Evolutionary conservation across 129 eudicot genomes (phyloP).

Genomic region (Escallonia herrerae): DNA sequence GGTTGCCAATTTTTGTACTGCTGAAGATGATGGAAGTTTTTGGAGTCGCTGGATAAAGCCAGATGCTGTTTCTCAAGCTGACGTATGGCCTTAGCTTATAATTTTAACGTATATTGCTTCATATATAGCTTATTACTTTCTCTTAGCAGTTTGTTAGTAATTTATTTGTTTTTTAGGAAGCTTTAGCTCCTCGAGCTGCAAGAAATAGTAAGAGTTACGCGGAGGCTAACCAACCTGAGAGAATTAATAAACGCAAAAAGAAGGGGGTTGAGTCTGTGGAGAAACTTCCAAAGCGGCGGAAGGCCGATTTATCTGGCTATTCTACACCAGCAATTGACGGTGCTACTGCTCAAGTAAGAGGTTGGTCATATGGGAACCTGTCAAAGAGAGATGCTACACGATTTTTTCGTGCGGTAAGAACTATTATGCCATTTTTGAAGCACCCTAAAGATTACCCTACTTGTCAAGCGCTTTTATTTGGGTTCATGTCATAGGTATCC

Average conservation of each 20-base stretch:
- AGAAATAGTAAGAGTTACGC: conserved; percentile 84
- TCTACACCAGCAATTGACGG: conserved; percentile 80
- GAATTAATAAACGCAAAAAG: conserved; percentile 73
- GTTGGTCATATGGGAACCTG: conserved; percentile 89
- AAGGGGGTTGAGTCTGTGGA: conserved; percentile 61
- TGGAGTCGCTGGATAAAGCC: conserved; percentile 99
- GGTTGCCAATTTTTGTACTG: conserved; percentile 92
- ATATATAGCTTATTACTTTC: conserved; percentile 3
- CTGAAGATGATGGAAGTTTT: conserved; percentile 95
- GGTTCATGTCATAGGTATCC: too few relatives aligned
- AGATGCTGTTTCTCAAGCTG: conserved; percentile 80
- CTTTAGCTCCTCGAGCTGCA: conserved; percentile 96
- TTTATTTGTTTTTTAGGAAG: conserved; percentile 43
- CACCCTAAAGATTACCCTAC: too few relatives aligned
- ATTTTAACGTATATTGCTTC: not conserved
- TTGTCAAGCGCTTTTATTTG: too few relatives aligned
- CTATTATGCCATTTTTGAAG: too few relatives aligned
- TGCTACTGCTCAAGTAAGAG: conserved; percentile 88
- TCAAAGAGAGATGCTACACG: conserved; percentile 99
- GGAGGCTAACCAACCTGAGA: conserved; percentile 56
- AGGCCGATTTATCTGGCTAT: conserved; percentile 49
- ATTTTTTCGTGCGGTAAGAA: conserved; percentile 74
- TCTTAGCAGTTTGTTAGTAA: not conserved
- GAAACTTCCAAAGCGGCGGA: conserved; percentile 57
- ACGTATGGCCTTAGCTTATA: conserved; percentile 30